Evolutionary conservation across 768 basidiomycete genomes (phyloP).

Genomic region (Lentinula detonsa): DNA sequence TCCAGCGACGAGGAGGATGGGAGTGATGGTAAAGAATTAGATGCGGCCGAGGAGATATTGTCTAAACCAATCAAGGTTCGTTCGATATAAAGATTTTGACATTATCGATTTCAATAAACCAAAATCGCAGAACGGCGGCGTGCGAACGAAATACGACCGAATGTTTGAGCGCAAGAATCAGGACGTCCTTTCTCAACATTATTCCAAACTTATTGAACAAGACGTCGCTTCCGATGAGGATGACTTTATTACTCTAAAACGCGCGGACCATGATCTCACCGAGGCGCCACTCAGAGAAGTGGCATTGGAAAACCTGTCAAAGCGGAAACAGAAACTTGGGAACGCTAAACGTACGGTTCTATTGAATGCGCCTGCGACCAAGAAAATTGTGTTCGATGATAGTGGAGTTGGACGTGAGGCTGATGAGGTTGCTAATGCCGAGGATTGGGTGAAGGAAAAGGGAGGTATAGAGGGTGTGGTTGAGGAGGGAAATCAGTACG

Average conservation of each 20-base stretch:
- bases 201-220: slow-evolving; percentile 80
- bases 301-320: slow-evolving; percentile 59
- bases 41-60: slow-evolving; percentile 1
- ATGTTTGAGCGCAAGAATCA: slow-evolving; percentile 99
- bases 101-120: neutral
- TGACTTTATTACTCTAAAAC: slow-evolving; percentile 92
- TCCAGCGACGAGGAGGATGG: slow-evolving; percentile 22
- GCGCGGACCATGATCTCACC: slow-evolving; percentile 75
- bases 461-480: slow-evolving; percentile 60
- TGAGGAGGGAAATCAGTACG: slow-evolving; percentile 64
- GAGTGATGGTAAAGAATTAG: slow-evolving; percentile 10
- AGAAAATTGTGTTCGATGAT: slow-evolving; percentile 88
- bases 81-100: neutral
- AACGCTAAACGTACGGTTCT: slow-evolving; percentile 67
- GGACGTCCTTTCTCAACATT: slow-evolving; percentile 85
- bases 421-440: slow-evolving; percentile 76
- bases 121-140: slow-evolving; percentile 28
- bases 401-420: slow-evolving; percentile 74
- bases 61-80: slow-evolving; percentile 36
- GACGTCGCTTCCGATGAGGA: slow-evolving; percentile 38
- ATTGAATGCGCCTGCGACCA: slow-evolving; percentile 50
- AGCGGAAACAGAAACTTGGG: slow-evolving; percentile 76
- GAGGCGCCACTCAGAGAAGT: slow-evolving; percentile 23
- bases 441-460: slow-evolving; percentile 60
- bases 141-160: slow-evolving; percentile 92